Conservation (phyloP, 2,329 filamentous ascomycete species). For the Monosporascus sp. region DNA sequence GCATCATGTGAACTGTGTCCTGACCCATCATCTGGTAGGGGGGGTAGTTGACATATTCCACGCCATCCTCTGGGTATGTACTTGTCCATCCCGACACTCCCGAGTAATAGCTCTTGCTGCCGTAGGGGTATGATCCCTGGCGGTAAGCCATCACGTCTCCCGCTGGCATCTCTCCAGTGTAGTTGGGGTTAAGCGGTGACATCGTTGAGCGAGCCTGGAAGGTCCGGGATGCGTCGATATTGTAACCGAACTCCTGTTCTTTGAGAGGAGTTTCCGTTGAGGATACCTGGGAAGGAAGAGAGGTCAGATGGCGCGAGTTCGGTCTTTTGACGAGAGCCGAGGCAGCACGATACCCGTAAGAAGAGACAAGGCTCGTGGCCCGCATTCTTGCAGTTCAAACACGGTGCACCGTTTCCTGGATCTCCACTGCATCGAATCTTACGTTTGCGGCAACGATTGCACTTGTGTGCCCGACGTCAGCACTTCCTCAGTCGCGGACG, state of each 20-base stretch:
- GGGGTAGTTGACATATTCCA: constrained; percentile 31
- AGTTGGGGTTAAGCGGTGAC: constrained; percentile 26
- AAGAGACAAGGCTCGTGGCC: constrained; percentile 70
- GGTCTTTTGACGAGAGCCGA: constrained; percentile 4
- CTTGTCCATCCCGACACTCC: constrained; percentile 28
- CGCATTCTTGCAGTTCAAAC: constrained; percentile 74
- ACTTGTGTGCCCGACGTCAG: constrained; percentile 47
- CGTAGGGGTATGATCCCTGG: constrained; percentile 26
- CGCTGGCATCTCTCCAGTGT: constrained; percentile 26
- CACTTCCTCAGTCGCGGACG: neutral
- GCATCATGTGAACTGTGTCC: constrained; percentile 28
- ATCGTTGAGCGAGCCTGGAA: constrained; percentile 25
- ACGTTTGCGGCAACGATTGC: constrained; percentile 79
- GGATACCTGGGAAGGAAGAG: constrained; percentile 25
- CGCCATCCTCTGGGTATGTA: constrained; percentile 30
- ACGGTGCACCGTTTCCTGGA: constrained; percentile 67
- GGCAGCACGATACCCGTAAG: constrained; percentile 56
- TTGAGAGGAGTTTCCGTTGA: constrained; percentile 32
- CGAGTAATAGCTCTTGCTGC: constrained; percentile 28
- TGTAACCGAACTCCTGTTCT: constrained; percentile 31
- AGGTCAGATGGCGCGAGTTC: constrained; percentile 8
- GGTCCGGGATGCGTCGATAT: constrained; percentile 29
- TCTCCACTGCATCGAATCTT: constrained; percentile 96
- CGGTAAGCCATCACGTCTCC: constrained; percentile 30
- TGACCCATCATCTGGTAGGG: constrained; percentile 30